phyloP scores from a whole-genome alignment of 805 yeast species.

The Candida insectorum region DNA sequence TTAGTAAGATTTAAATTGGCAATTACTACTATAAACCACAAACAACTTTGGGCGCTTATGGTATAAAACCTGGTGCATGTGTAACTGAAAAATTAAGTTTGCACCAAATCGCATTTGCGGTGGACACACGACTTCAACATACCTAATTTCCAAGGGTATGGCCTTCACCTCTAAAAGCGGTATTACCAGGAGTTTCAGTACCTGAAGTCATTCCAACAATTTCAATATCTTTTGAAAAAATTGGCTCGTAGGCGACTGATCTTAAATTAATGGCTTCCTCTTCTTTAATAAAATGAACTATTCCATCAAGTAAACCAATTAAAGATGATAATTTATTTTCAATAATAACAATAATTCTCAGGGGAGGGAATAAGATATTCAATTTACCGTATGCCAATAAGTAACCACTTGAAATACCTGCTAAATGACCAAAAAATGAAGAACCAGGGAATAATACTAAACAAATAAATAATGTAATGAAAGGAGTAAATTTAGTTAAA shows the following conservation, averaged over 20 bases:
- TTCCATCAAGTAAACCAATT: constrained; percentile 52
- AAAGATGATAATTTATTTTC: constrained; percentile 51
- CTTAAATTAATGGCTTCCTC: constrained; percentile 51
- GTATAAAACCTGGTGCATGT: too few species aligned
- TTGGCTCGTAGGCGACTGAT: constrained; percentile 25
- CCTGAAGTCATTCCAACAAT: constrained; percentile 5
- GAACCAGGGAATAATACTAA: constrained; percentile 60
- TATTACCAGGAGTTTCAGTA: not conserved
- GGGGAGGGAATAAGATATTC: constrained; percentile 61
- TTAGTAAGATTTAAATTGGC: too few species aligned
- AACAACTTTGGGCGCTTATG: too few species aligned
- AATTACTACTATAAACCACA: too few species aligned
- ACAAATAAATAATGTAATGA: constrained; percentile 46
- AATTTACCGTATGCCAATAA: constrained; percentile 57
- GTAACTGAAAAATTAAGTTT: too few species aligned
- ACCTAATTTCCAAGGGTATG: constrained; percentile 17
- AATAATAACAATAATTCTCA: constrained; percentile 58
- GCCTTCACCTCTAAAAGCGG: constrained; percentile 17
- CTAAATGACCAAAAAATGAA: constrained; percentile 70
- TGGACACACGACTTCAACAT: not conserved
- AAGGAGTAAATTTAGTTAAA: constrained; percentile 62
- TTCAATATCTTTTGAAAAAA: constrained; percentile 13
- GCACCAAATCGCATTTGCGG: too few species aligned
- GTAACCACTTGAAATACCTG: constrained; percentile 67
- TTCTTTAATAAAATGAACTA: constrained; percentile 59